Base-by-base conservation (phyloP, 1,284 basidiomycete species). In the Vanrija humicola region DNA sequence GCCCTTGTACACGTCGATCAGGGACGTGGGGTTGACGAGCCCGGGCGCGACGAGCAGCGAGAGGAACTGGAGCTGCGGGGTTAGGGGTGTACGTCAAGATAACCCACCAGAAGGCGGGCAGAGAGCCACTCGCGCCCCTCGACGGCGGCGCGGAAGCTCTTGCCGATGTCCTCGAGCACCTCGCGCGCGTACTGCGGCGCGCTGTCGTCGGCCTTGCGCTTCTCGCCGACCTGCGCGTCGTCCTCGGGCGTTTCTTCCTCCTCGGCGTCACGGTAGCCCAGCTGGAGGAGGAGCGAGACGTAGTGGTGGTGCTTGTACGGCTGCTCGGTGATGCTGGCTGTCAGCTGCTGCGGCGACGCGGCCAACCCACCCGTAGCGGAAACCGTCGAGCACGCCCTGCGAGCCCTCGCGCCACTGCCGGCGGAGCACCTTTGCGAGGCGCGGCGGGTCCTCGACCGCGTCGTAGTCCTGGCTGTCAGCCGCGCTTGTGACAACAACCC, bases 261-360 rank as follows among this genome's bases (percentile, higher is more conserved):
- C 68, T 60, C 29, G 71, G 73, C 58, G 23, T 50, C 50, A 47
- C 50, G 50, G 84, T 83, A 67, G 83, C 83, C 49, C 25, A 95
- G 79, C 42, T 85, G 77, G 34, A 86, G 81, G 38, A 95, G 81
- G n/a, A 95, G 77, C 10, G 88, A 83, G 12, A 88, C 89, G 75
- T 91, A 92, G 70, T 86, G 88, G 0, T 89, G 87, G 46, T 89
- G 87, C 79, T 97, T 97, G 79, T 85, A 92, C 0, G 92, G 92
- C 66, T 94, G 86, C 75, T 96, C 90, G 0, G 87, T 90, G 47
- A 94, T 83, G 26, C 86, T 86, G 67, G 7, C n/a, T 38, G 43
- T 56, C 9, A 48, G 21, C 23, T 4, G 8, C 14, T 34, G 10
- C 26, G 29, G 25, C 19, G 23, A 43, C 46, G 29, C 21, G 21